These are phyloP conservation scores for Epithemia pelagica DNA, from an alignment of 108 stramenopile genomes.

Conservation along the genomic window DNA sequence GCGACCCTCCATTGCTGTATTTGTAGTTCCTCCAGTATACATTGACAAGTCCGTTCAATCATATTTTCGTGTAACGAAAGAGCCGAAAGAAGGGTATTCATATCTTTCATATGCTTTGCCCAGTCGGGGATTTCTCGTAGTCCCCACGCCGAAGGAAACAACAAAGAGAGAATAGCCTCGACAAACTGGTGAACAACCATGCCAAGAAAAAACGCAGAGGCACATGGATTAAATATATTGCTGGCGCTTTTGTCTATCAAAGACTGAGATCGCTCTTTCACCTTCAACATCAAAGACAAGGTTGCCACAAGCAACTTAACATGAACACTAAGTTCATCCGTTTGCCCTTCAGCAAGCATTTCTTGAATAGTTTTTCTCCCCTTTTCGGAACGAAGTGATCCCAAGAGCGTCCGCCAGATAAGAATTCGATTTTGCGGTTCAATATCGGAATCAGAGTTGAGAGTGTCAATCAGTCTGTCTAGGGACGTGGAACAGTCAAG, in stretches of 20 bases:
- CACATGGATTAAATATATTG: background rate
- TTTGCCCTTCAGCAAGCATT: background rate
- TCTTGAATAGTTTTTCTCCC: background rate
- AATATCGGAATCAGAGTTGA: background rate
- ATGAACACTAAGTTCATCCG: background rate
- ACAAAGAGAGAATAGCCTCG: background rate
- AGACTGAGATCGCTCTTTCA: background rate
- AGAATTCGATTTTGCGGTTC: background rate
- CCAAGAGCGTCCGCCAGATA: background rate
- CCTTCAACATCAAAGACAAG: background rate
- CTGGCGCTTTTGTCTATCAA: background rate
- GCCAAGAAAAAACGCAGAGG: background rate
- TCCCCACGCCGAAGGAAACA: background rate
- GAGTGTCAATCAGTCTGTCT: background rate
- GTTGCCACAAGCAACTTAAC: background rate
- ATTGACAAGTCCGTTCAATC: background rate
- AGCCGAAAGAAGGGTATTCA: background rate
- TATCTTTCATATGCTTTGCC: background rate
- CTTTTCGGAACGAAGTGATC: background rate
- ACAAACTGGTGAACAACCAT: background rate
- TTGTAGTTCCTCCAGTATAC: conserved; percentile 7
- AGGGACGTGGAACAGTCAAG: background rate
- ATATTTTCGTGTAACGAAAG: background rate
- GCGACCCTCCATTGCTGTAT: conserved; percentile 3
- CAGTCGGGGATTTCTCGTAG: background rate